Conservation (phyloP, 371 early-diverging fungal species). For the Haplosporangium sp. region DNA sequence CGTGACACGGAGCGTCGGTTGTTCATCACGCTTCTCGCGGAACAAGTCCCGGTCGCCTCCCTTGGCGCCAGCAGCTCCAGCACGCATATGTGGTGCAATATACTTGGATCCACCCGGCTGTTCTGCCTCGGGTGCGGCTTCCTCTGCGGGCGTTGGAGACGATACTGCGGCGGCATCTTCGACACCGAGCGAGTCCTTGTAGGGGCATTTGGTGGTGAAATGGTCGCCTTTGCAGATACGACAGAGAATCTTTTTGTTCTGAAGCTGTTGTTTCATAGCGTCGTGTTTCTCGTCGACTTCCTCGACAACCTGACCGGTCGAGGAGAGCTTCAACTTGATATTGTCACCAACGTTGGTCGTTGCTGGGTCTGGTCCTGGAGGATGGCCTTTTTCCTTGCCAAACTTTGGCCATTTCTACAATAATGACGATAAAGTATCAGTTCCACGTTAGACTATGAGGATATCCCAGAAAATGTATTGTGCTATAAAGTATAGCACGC, state of each 20-base stretch:
- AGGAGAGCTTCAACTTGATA: constrained; percentile 85
- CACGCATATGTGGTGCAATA: constrained; percentile 88
- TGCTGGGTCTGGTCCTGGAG: constrained; percentile 85
- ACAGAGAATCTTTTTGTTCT: constrained; percentile 88
- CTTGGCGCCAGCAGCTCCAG: constrained; percentile 49
- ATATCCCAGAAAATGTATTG: not conserved
- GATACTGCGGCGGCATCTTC: constrained; percentile 52
- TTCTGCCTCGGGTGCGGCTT: constrained; percentile 32
- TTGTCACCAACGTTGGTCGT: constrained; percentile 91
- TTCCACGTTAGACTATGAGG: too few relatives aligned
- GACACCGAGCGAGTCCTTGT: constrained; percentile 90
- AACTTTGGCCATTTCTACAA: constrained; percentile 79
- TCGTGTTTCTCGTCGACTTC: constrained; percentile 68
- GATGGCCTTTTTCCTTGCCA: constrained; percentile 75
- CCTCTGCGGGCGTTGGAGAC: constrained; percentile 15
- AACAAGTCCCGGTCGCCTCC: constrained; percentile 55
- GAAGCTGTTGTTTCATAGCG: constrained; percentile 54
- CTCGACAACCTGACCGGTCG: constrained; percentile 59
- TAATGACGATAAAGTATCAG: not conserved
- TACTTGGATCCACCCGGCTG: constrained; percentile 67
- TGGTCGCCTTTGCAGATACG: constrained; percentile 96
- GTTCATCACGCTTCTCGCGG: constrained; percentile 80
- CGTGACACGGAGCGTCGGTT: constrained; percentile 89
- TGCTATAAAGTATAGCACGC: not conserved
- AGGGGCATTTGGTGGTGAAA: constrained; percentile 95